These are phyloP conservation scores for Podila horticola DNA, from an alignment of 192 early-diverging fungal genomes.

Conservation along the genomic window DNA sequence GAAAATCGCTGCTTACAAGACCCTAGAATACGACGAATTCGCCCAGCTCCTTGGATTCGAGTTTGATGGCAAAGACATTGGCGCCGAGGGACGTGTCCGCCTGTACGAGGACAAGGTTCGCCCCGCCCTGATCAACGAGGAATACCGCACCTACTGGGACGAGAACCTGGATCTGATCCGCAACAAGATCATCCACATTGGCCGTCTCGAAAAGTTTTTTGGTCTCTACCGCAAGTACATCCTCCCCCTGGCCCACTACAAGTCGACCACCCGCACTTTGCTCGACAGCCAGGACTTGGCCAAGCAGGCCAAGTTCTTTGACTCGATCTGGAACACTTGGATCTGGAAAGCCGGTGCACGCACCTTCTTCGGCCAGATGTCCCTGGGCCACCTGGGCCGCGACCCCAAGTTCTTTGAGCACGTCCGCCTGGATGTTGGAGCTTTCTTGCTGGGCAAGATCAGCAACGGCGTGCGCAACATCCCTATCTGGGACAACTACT, in stretches of 20 bases:
- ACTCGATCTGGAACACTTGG: constrained; percentile 43
- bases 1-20: constrained; percentile 49
- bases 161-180: constrained; percentile 43
- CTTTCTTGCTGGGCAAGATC: constrained; percentile 37
- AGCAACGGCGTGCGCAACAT: constrained; percentile 49
- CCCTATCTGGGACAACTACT: constrained; percentile 49
- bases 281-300: constrained; percentile 19
- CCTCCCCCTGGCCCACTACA: constrained; percentile 30
- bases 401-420: constrained; percentile 53
- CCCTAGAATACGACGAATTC: constrained; percentile 34
- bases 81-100: constrained; percentile 28
- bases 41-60: constrained; percentile 49
- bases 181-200: constrained; percentile 47
- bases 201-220: constrained; percentile 48
- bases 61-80: constrained; percentile 31
- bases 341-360: constrained; percentile 38
- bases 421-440: constrained; percentile 45
- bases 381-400: constrained; percentile 40
- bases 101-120: constrained; percentile 46
- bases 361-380: constrained; percentile 49
- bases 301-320: constrained; percentile 40
- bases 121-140: constrained; percentile 19
- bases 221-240: constrained; percentile 39
- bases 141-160: constrained; percentile 45
- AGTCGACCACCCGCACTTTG: constrained; percentile 25